A percentile compares a stretch with the other conserved stretches of the same genome.
These are phyloP conservation scores for Monilinia laxa DNA, from an alignment of 2,329 filamentous ascomycete species.

Conservation along the genomic window DNA sequence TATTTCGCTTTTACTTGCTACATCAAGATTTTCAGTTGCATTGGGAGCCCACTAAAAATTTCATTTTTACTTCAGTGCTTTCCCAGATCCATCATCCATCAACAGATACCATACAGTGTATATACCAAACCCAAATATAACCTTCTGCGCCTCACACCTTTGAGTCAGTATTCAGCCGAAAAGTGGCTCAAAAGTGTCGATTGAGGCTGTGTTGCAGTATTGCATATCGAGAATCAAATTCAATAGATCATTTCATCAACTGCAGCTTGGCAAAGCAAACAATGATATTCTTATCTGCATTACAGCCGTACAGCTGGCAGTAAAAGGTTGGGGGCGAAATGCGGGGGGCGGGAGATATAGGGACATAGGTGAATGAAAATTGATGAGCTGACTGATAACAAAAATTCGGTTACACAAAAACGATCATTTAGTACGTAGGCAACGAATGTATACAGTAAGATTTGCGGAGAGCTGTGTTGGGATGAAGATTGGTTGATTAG, in stretches of 20 bases:
- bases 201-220: conserved; percentile 22
- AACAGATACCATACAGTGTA: background rate
- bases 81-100: background rate
- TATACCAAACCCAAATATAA: conserved; percentile 12
- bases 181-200: background rate
- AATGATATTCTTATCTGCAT: conserved; percentile 11
- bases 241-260: conserved; percentile 12
- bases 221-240: conserved; percentile 9
- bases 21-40: background rate
- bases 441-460: conserved; percentile 8
- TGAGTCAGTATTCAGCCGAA: conserved; percentile 16
- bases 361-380: conserved; percentile 2
- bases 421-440: conserved; percentile 1
- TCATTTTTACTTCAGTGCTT: background rate
- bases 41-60: background rate
- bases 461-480: conserved; percentile 20
- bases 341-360: conserved; percentile 21
- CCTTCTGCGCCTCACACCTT: background rate
- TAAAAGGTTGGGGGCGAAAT: conserved; percentile 16
- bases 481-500: conserved; percentile 16
- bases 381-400: conserved; percentile 18
- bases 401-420: conserved; percentile 10
- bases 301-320: conserved; percentile 10
- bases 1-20: background rate
- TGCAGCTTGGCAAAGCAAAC: conserved; percentile 8